These are phyloP conservation scores for Sugiyamaella qingdaonensis DNA, from an alignment of 805 yeast genomes.

Conservation along the genomic window DNA sequence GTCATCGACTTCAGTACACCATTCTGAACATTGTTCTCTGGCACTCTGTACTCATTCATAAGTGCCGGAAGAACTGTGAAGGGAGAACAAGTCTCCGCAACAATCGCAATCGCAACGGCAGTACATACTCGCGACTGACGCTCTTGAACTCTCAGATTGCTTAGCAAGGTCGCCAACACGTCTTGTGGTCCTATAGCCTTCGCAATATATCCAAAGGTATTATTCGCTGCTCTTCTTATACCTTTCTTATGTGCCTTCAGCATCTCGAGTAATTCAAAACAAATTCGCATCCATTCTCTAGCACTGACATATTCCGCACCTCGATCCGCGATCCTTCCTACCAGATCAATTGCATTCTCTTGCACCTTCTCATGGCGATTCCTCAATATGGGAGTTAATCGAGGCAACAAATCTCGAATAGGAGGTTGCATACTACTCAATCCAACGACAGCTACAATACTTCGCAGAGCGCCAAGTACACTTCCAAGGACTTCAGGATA, in stretches of 20 bases:
- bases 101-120: constrained; percentile 96
- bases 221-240: constrained; percentile 79
- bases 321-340: constrained; percentile 75
- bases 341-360: constrained; percentile 69
- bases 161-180: constrained; percentile 75
- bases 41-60: constrained; percentile 91
- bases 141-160: constrained; percentile 86
- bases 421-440: constrained; percentile 70
- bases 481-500: constrained; percentile 93
- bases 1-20: constrained; percentile 90
- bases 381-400: constrained; percentile 84
- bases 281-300: constrained; percentile 95
- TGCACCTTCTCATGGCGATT: constrained; percentile 90
- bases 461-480: constrained; percentile 62
- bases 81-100: constrained; percentile 89
- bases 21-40: constrained; percentile 89
- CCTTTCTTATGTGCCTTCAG: constrained; percentile 73
- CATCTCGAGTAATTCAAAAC: constrained; percentile 86
- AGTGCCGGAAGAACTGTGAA: constrained; percentile 91
- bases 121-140: constrained; percentile 95
- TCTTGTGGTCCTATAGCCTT: constrained; percentile 95
- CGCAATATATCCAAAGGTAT: constrained; percentile 87
- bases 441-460: constrained; percentile 59
- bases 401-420: constrained; percentile 73
- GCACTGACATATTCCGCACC: constrained; percentile 83